These are phyloP conservation scores for Rhizopus microsporus DNA, from an alignment of 371 early-diverging fungal genomes.

Conservation along the genomic window DNA sequence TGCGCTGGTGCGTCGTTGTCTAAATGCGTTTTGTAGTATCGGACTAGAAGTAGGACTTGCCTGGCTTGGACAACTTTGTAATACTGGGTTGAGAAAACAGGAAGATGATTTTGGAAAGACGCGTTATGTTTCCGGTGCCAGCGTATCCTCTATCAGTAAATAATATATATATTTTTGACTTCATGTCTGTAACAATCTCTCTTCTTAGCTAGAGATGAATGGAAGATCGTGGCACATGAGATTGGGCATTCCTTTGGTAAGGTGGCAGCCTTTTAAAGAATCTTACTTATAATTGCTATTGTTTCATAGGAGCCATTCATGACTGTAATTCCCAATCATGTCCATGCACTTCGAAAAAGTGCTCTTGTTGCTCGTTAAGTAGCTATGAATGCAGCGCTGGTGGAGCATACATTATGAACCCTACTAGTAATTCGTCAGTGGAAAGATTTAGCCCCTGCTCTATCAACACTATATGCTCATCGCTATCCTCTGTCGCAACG, in stretches of 20 bases:
- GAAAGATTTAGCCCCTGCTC: slow-evolving; percentile 83
- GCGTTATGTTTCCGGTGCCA: slow-evolving; percentile 79
- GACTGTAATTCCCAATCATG: slow-evolving; percentile 68
- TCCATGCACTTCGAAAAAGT: slow-evolving; percentile 50
- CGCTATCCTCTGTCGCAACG: slow-evolving; percentile 48
- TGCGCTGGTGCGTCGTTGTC: neutral
- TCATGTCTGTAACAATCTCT: neutral
- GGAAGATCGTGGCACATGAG: slow-evolving; percentile 97
- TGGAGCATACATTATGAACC: slow-evolving; percentile 81
- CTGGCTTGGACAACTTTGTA: slow-evolving; percentile 86
- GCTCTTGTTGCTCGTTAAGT: slow-evolving; percentile 74
- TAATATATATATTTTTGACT: neutral
- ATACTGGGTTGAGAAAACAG: slow-evolving; percentile 47
- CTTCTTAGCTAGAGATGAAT: slow-evolving; percentile 70
- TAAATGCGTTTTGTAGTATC: slow-evolving; percentile 37
- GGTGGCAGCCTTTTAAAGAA: neutral
- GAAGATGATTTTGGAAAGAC: slow-evolving; percentile 32
- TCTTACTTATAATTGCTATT: neutral
- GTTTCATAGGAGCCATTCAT: slow-evolving; percentile 58
- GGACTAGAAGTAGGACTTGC: slow-evolving; percentile 93
- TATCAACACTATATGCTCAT: slow-evolving; percentile 65
- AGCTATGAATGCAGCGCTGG: slow-evolving; percentile 71
- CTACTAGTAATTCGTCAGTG: slow-evolving; percentile 73
- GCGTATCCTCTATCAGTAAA: slow-evolving; percentile 77
- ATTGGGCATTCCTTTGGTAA: slow-evolving; percentile 89